Evolutionary conservation across 148 eudicot genomes (phyloP).

Genomic region (Camellia granthamiana): DNA sequence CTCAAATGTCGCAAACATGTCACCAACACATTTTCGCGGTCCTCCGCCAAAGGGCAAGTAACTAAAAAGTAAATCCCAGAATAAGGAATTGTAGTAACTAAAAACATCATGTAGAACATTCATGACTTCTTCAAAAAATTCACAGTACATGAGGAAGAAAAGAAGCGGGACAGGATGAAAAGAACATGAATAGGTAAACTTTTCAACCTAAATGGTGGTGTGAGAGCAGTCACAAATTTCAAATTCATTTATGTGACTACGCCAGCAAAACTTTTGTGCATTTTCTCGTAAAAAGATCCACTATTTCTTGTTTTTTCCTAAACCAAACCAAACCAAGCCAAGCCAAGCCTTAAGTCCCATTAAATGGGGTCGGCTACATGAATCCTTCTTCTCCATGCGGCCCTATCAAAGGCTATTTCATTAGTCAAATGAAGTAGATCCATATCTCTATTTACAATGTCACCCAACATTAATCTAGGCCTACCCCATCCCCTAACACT

Average conservation of each 20-base stretch:
- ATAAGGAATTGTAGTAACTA: neutral
- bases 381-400: too few species aligned
- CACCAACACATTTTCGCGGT: slow-evolving; percentile 93
- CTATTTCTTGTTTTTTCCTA: too few species aligned
- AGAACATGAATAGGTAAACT: neutral
- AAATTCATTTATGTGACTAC: neutral
- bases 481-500: too few species aligned
- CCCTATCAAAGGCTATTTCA: too few species aligned
- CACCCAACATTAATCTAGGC: too few species aligned
- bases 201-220: neutral
- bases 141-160: neutral
- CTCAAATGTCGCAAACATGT: slow-evolving; percentile 94
- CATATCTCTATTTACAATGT: too few species aligned
- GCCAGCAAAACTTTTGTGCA: neutral
- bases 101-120: neutral
- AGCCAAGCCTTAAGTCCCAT: too few species aligned
- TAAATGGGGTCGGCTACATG: too few species aligned
- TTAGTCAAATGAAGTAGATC: too few species aligned
- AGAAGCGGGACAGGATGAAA: neutral
- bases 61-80: slow-evolving; percentile 33
- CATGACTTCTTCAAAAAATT: neutral
- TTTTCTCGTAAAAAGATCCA: neutral
- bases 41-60: slow-evolving; percentile 99
- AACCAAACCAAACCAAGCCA: too few species aligned
- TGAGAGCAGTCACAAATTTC: neutral